A percentile compares a stretch with the other conserved stretches of the same genome.
These are phyloP conservation scores for Dioscorea cayenensis DNA, from an alignment of 116 monocot genomes.

Conservation along the genomic window DNA sequence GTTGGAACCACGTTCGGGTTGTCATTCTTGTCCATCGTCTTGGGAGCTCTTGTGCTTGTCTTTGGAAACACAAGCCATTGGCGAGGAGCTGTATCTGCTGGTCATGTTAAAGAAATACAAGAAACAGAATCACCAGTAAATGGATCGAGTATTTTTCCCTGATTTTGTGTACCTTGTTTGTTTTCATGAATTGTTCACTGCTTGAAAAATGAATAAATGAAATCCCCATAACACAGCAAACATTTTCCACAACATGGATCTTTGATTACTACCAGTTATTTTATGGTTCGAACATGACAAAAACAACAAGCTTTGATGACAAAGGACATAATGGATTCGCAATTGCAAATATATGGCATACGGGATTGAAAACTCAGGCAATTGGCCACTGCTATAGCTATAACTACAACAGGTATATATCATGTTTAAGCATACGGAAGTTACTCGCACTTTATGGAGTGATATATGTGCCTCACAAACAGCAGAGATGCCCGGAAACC, in stretches of 20 bases:
- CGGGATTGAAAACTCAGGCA: too few relatives aligned
- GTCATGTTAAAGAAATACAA: slow-evolving; percentile 16
- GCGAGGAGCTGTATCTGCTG: slow-evolving; percentile 18
- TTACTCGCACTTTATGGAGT: slow-evolving; percentile 59
- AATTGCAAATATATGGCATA: neutral
- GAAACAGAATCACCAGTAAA: neutral
- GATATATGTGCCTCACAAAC: slow-evolving; percentile 63
- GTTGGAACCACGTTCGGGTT: slow-evolving; percentile 23
- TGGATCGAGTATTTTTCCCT: neutral
- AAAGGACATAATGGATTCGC: too few relatives aligned
- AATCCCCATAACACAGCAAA: too few relatives aligned
- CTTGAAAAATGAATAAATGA: too few relatives aligned
- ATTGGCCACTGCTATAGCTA: neutral
- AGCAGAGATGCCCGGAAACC: slow-evolving; percentile 60
- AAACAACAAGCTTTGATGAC: too few relatives aligned
- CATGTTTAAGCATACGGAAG: neutral
- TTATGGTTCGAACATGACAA: too few relatives aligned
- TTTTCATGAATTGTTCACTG: too few relatives aligned
- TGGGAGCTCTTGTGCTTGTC: slow-evolving; percentile 30
- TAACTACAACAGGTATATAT: neutral
- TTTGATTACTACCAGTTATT: too few relatives aligned
- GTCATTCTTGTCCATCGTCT: slow-evolving; percentile 22
- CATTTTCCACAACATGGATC: too few relatives aligned
- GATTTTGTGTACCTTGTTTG: too few relatives aligned
- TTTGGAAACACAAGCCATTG: slow-evolving; percentile 39